These are phyloP conservation scores for Boletus calvinii DNA, from an alignment of 1,284 basidiomycete genomes.

Conservation along the genomic window DNA sequence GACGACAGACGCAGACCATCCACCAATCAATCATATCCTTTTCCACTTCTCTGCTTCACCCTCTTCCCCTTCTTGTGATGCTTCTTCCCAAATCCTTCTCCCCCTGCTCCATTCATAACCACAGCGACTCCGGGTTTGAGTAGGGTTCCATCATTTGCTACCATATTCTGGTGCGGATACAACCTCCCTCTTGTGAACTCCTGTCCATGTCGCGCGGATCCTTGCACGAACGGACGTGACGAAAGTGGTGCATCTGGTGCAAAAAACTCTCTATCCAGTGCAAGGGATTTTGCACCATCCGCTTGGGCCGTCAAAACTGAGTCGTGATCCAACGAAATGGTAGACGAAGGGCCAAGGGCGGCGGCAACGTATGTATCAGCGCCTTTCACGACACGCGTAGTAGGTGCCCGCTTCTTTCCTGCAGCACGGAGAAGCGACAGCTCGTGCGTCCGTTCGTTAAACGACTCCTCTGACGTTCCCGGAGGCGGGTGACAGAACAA, in stretches of 20 bases:
- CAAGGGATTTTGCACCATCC: slow-evolving; percentile 55
- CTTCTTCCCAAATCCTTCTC: slow-evolving; percentile 66
- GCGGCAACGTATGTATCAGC: slow-evolving; percentile 77
- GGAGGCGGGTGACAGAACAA: slow-evolving; percentile 91
- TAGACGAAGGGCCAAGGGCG: slow-evolving; percentile 12
- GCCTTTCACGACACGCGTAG: slow-evolving; percentile 78
- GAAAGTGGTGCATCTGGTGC: slow-evolving; percentile 50
- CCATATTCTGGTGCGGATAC: slow-evolving; percentile 80
- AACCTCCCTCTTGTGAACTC: slow-evolving; percentile 61
- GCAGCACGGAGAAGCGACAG: slow-evolving; percentile 57
- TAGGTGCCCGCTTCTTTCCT: slow-evolving; percentile 82
- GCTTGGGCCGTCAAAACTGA: slow-evolving; percentile 29
- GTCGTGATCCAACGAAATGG: slow-evolving; percentile 16
- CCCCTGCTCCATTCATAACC: slow-evolving; percentile 46
- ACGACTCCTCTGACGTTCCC: slow-evolving; percentile 62
- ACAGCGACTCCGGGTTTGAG: slow-evolving; percentile 48
- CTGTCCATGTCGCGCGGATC: slow-evolving; percentile 55
- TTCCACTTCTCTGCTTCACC: slow-evolving; percentile 86
- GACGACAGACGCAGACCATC: neutral
- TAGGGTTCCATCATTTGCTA: slow-evolving; percentile 73
- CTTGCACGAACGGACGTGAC: slow-evolving; percentile 63
- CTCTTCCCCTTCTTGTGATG: slow-evolving; percentile 86
- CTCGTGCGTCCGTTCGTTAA: slow-evolving; percentile 76
- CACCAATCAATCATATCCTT: slow-evolving; percentile 72
- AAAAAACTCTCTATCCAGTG: slow-evolving; percentile 87